phyloP scores from a whole-genome alignment of 768 basidiomycete genomes.

The Macrolepiota fuliginosa region DNA sequence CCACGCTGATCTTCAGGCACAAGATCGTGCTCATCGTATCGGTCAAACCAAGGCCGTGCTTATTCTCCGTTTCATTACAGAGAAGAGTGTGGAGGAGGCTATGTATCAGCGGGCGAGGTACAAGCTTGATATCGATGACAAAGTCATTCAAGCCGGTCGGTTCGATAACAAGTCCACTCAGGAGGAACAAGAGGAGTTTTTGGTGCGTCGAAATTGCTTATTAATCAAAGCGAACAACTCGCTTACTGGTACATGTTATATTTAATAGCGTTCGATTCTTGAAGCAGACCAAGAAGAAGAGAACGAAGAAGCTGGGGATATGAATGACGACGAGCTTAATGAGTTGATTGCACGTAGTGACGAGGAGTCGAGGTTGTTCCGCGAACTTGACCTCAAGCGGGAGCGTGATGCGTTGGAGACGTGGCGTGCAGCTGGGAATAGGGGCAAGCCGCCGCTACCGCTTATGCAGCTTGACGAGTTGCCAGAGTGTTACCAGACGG shows the following conservation, averaged over 20 bases:
- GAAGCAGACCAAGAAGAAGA: conserved; percentile 90
- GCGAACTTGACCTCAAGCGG: conserved; percentile 78
- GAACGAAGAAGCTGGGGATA: conserved; percentile 86
- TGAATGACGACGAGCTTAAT: conserved; percentile 95
- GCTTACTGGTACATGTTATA: conserved; percentile 5
- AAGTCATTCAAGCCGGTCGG: conserved; percentile 98
- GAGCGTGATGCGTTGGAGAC: conserved; percentile 59
- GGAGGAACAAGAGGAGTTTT: conserved; percentile 94
- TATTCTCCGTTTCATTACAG: conserved; percentile 95
- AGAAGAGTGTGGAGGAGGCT: conserved; percentile 97
- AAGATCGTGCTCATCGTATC: conserved; percentile 99
- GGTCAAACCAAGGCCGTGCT: conserved; percentile 98
- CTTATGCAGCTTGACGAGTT: conserved; percentile 89
- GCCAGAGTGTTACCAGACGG: conserved; percentile 86
- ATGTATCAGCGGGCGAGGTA: conserved; percentile 93
- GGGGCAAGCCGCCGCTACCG: conserved; percentile 71
- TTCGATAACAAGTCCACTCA: conserved; percentile 99
- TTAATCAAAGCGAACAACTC: conserved; percentile 3
- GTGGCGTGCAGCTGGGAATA: conserved; percentile 75
- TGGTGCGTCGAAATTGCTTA: conserved; percentile 51
- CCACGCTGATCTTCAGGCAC: conserved; percentile 97
- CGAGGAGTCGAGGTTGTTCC: conserved; percentile 72
- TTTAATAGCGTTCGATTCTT: conserved; percentile 75
- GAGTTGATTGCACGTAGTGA: conserved; percentile 87
- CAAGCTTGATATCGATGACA: conserved; percentile 98